Evolutionary conservation across 2,329 filamentous ascomycete species (phyloP).

Genomic region (Apiospora malaysiana): DNA sequence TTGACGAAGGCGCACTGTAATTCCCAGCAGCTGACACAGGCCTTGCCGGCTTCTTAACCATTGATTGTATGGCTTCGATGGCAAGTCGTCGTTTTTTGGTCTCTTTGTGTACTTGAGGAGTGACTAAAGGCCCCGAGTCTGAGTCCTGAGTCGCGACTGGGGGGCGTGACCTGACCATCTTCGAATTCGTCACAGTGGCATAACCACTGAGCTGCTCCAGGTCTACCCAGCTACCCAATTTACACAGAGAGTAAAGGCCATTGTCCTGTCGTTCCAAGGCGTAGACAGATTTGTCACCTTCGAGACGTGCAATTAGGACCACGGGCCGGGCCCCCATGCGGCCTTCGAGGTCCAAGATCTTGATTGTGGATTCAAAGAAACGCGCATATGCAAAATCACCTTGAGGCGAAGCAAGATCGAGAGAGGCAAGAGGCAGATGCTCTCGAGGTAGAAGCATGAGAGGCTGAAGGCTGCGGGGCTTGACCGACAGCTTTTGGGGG

Average conservation of each 20-base stretch:
- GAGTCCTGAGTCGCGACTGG: conserved; percentile 33
- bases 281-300: conserved; percentile 59
- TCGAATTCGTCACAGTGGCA: conserved; percentile 53
- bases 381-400: conserved; percentile 59
- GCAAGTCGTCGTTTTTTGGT: conserved; percentile 62
- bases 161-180: conserved; percentile 40
- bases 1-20: conserved; percentile 24
- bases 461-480: conserved; percentile 62
- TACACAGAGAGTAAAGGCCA: conserved; percentile 71
- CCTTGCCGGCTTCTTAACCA: conserved; percentile 59
- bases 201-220: conserved; percentile 56
- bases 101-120: conserved; percentile 53
- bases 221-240: conserved; percentile 70
- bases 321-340: conserved; percentile 60
- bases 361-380: conserved; percentile 66
- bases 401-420: conserved; percentile 61
- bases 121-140: conserved; percentile 41
- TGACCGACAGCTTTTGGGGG: conserved; percentile 57
- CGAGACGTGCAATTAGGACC: conserved; percentile 66
- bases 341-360: conserved; percentile 67
- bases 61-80: conserved; percentile 67
- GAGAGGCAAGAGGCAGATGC: conserved; percentile 63
- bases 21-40: conserved; percentile 37
- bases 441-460: conserved; percentile 68
- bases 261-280: conserved; percentile 69